Percentiles rank a stretch among this genome's conserved stretches.
phyloP scores from a whole-genome alignment of 2,329 filamentous ascomycete species.

The Aureobasidium mangrovei region DNA sequence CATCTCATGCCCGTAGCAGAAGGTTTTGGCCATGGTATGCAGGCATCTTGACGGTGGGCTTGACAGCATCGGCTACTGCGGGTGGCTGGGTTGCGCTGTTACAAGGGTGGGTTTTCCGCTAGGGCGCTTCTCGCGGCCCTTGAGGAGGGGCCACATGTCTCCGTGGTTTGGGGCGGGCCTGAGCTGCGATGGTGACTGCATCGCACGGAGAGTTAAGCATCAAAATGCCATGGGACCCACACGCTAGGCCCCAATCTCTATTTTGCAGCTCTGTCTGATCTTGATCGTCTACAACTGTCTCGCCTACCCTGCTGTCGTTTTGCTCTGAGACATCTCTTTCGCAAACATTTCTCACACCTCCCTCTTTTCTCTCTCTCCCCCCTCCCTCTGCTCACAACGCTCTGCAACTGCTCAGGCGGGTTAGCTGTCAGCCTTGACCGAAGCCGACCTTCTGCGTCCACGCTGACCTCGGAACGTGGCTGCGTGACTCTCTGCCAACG shows the following conservation, averaged over 20 bases:
- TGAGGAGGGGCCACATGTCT: conserved; percentile 12
- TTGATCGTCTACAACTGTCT: conserved; percentile 6
- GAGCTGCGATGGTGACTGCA: conserved; percentile 6
- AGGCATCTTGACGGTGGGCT: conserved; percentile 3
- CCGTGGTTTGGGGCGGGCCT: conserved; percentile 1
- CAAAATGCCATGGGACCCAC: conserved; percentile 14
- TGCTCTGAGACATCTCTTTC: conserved; percentile 12
- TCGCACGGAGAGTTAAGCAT: conserved; percentile 7
- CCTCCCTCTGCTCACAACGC: not conserved
- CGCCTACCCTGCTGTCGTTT: conserved; percentile 7
- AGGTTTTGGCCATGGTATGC: conserved; percentile 3
- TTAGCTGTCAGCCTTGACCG: not conserved
- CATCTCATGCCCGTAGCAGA: conserved; percentile 4
- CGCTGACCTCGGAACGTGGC: not conserved
- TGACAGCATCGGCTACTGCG: conserved; percentile 10
- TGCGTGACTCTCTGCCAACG: not conserved
- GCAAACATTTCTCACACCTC: not conserved
- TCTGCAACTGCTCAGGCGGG: not conserved
- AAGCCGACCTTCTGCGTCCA: not conserved
- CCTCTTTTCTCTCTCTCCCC: not conserved
- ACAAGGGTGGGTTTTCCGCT: conserved; percentile 8
- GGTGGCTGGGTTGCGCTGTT: conserved; percentile 3
- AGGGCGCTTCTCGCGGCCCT: conserved; percentile 5
- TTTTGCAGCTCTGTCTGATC: conserved; percentile 7
- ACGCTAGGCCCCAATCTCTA: conserved; percentile 10